A percentile compares a stretch with the other conserved stretches of the same genome.
Evolutionary conservation across 257 asterid species (phyloP).

Genomic region (Penstemon barbatus): DNA sequence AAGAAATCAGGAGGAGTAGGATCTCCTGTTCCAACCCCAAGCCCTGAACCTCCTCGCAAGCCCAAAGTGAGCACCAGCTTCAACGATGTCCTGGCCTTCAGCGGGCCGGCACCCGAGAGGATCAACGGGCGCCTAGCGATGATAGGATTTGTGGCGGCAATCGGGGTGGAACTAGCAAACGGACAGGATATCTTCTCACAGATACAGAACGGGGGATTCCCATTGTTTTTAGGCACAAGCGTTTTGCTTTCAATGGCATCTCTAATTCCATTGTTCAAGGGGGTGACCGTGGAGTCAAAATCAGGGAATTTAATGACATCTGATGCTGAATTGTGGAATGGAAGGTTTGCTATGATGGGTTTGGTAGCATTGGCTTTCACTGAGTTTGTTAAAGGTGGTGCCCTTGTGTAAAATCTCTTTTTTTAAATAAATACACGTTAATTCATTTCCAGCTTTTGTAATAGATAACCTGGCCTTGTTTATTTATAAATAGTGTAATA

Average conservation of each 20-base stretch:
- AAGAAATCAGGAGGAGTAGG: neutral
- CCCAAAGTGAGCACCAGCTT: constrained; percentile 33
- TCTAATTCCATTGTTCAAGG: constrained; percentile 41
- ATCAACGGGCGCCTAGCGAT: constrained; percentile 53
- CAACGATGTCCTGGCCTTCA: constrained; percentile 41
- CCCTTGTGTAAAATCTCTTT: constrained; percentile 41
- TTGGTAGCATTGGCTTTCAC: constrained; percentile 77
- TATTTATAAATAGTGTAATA: too few species aligned
- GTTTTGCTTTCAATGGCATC: constrained; percentile 42
- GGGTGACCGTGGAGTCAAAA: constrained; percentile 37
- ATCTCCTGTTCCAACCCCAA: neutral
- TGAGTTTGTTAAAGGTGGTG: constrained; percentile 67
- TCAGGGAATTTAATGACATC: constrained; percentile 38
- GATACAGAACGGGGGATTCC: constrained; percentile 38
- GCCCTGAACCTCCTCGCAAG: neutral
- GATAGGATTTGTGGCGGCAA: constrained; percentile 52
- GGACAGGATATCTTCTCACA: constrained; percentile 43
- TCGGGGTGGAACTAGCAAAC: constrained; percentile 42
- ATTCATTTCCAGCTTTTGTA: too few species aligned
- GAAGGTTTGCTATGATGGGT: constrained; percentile 88
- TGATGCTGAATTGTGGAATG: constrained; percentile 60
- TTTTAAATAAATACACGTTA: too few species aligned
- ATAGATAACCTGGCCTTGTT: too few species aligned
- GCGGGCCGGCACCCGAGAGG: constrained; percentile 56
- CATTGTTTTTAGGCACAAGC: constrained; percentile 40